Conservation (phyloP, 225 moss, liverwort and hornwort species). For the Antitrichia curtipendula region DNA sequence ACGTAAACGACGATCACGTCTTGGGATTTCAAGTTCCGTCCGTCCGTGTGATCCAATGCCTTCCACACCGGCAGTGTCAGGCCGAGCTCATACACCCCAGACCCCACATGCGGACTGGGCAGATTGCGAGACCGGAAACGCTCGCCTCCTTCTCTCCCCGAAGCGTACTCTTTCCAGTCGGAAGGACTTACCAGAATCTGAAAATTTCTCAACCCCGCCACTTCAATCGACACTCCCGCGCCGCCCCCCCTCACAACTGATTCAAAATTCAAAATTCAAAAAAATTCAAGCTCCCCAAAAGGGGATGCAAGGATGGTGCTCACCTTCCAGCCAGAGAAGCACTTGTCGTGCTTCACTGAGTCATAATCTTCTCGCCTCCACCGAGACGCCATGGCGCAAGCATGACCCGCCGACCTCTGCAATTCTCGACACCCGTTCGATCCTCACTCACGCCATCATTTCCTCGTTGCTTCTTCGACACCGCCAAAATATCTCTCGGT, state of each 20-base stretch:
- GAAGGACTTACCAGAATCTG: constrained; percentile 61
- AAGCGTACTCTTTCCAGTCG: constrained; percentile 55
- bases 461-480: background rate
- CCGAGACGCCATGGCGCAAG: constrained; percentile 30
- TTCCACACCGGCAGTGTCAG: constrained; percentile 36
- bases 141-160: constrained; percentile 42
- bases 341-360: constrained; percentile 30
- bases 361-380: constrained; percentile 43
- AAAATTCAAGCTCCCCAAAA: background rate
- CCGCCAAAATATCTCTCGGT: background rate
- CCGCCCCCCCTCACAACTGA: background rate
- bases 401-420: background rate
- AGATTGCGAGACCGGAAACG: constrained; percentile 56
- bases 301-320: background rate
- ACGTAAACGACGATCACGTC: constrained; percentile 79
- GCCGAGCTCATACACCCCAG: constrained; percentile 86
- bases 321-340: constrained; percentile 45
- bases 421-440: background rate
- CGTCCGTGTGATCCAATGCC: constrained; percentile 1
- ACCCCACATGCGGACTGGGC: constrained; percentile 40
- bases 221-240: background rate
- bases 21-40: constrained; percentile 31
- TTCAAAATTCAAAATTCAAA: background rate
- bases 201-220: background rate
- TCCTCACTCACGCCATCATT: background rate